Conservation (phyloP, 2,329 filamentous ascomycete genomes). For the Aspergillus clavatus region DNA sequence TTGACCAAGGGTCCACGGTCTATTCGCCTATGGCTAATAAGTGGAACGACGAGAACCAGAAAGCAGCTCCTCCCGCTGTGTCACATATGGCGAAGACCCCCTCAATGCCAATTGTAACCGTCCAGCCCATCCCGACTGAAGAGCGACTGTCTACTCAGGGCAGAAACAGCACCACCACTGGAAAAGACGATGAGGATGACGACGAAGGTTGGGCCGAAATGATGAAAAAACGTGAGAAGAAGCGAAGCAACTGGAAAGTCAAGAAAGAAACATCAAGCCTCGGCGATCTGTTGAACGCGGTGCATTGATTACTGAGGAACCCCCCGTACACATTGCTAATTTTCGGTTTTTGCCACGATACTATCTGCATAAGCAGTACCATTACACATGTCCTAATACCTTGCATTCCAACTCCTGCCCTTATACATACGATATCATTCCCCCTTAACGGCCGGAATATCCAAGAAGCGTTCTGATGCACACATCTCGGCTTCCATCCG, state of each 20-base stretch:
- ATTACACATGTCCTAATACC: conserved; percentile 4
- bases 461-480: neutral
- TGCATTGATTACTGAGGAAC: conserved; percentile 27
- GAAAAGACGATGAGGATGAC: conserved; percentile 44
- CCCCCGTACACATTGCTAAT: conserved; percentile 11
- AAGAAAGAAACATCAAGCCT: conserved; percentile 36
- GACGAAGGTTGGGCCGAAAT: conserved; percentile 49
- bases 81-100: conserved; percentile 24
- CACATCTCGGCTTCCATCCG: too few relatives aligned
- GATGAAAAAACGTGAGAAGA: conserved; percentile 47
- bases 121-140: conserved; percentile 26
- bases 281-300: conserved; percentile 36
- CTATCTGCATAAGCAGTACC: conserved; percentile 1
- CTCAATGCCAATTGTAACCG: conserved; percentile 24
- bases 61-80: conserved; percentile 19
- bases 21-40: conserved; percentile 31
- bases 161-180: conserved; percentile 15
- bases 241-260: conserved; percentile 44
- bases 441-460: neutral
- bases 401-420: neutral
- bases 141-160: conserved; percentile 14
- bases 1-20: conserved; percentile 30
- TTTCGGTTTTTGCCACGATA: conserved; percentile 6
- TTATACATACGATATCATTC: neutral
- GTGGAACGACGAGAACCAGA: conserved; percentile 36